Evolutionary conservation across 2,329 filamentous ascomycete species (phyloP), one percentile per base, ranked within the genome.

Genomic region (Leptographium galeiforme): DNA sequence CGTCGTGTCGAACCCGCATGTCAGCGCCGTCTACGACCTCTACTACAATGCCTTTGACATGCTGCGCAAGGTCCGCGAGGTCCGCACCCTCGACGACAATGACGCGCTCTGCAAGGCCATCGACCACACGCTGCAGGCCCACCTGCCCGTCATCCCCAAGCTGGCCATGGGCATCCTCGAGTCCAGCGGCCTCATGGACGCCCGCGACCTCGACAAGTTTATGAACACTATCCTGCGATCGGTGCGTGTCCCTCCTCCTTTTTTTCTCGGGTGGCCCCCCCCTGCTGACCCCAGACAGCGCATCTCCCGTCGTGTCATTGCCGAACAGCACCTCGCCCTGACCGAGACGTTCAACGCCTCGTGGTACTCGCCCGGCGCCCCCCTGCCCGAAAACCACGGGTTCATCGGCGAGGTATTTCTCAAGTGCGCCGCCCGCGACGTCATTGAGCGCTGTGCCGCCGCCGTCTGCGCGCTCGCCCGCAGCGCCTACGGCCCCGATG

Each of bases 11-110:
- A 98, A 98, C 63, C 82, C 82, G 8, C 89, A 98, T 67, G 87
- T 98, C 57, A 89, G 87, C 64, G 84, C 94, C 59, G 93, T 97
- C 38, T 98, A 98, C 70, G 89, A 97, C 66, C 77, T 96, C 8
- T 98, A 98, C 73, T 95, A 96, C 70, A 83, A 84, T 60, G 91
- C 93, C n/a, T 98, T 98, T 62, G 93, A 98, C 66, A 82, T 76
- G 52, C 86, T 97, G 58, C 86, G 93, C 48, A 85, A 85, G 60
- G 75, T 96, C 43, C 83, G 84, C 50, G 89, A 95, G 64, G 82
- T 98, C 61, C 84, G 85, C 62, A 86, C 82, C 0, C 71, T 95
- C 39, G 86, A 95, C 36, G 91, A 97, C 62, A 98, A 98, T 66
- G 89, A 96, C 59, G 73, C 69, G 45, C 85, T 95, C 61, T 98